Evolutionary conservation across 805 yeast genomes (phyloP).

Genomic region (Dipodascus albidus): DNA sequence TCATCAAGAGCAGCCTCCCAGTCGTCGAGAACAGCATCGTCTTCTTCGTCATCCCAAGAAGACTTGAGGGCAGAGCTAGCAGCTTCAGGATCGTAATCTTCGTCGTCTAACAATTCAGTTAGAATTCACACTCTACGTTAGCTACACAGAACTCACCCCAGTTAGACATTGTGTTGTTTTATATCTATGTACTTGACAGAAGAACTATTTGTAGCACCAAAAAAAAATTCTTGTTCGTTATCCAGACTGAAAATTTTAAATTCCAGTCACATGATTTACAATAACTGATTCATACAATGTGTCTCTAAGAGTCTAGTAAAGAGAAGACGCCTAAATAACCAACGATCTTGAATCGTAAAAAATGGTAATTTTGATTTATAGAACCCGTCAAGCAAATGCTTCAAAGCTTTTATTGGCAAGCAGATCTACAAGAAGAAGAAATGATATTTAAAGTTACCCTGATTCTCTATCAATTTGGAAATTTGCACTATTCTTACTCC

Average conservation of each 20-base stretch:
- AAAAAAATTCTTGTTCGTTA: too few species aligned
- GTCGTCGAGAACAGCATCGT: conserved; percentile 74
- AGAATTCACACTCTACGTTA: neutral
- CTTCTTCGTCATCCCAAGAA: conserved; percentile 52
- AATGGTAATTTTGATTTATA: too few species aligned
- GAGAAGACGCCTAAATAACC: too few species aligned
- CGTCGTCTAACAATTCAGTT: conserved; percentile 35
- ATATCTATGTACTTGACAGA: neutral
- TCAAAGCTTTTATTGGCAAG: too few species aligned
- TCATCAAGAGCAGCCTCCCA: conserved; percentile 75
- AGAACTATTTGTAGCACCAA: neutral
- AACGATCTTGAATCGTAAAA: too few species aligned
- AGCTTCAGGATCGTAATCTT: conserved; percentile 64
- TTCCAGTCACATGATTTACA: neutral
- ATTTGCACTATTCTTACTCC: too few species aligned
- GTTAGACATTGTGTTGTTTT: conserved; percentile 11
- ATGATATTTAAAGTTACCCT: neutral
- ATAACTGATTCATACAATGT: too few species aligned
- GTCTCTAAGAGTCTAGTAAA: too few species aligned
- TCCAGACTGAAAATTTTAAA: neutral
- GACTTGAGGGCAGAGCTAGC: conserved; percentile 47
- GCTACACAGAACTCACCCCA: conserved; percentile 11
- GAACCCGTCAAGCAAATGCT: too few species aligned
- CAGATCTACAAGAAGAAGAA: too few species aligned
- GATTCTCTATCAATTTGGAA: too few species aligned